phyloP scores from a whole-genome alignment of 345 rosid species.

The Acer saccharum region DNA sequence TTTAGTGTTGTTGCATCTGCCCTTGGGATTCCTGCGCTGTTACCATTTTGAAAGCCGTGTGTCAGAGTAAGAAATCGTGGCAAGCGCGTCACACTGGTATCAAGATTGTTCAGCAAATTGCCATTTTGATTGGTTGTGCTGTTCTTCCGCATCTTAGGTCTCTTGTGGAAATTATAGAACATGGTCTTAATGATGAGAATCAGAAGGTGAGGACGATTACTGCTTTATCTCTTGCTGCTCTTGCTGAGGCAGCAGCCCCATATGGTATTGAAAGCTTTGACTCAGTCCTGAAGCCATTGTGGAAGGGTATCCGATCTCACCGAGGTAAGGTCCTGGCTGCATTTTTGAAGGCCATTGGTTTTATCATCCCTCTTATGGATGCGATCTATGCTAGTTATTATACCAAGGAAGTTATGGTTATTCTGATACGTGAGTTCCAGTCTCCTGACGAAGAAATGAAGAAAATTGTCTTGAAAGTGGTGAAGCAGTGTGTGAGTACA shows the following conservation, averaged over 20 bases:
- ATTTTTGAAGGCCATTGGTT: slow-evolving; percentile 98
- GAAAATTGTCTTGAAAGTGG: slow-evolving; percentile 96
- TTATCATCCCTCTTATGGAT: slow-evolving; percentile 97
- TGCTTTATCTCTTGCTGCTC: slow-evolving; percentile 98
- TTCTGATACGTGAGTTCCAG: slow-evolving; percentile 96
- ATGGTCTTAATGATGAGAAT: slow-evolving; percentile 96
- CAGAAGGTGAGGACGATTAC: slow-evolving; percentile 99
- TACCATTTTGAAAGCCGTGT: slow-evolving; percentile 97
- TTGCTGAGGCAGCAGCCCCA: slow-evolving; percentile 99
- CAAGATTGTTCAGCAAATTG: slow-evolving; percentile 99
- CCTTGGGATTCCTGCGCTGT: slow-evolving; percentile 89
- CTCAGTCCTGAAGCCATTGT: slow-evolving; percentile 93
- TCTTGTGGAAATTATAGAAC: slow-evolving; percentile 90
- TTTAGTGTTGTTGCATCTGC: slow-evolving; percentile 99
- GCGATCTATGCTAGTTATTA: slow-evolving; percentile 93
- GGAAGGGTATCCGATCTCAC: slow-evolving; percentile 99
- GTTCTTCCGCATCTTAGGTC: slow-evolving; percentile 95
- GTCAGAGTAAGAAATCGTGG: slow-evolving; percentile 99
- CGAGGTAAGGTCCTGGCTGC: slow-evolving; percentile 99
- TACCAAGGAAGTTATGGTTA: slow-evolving; percentile 94
- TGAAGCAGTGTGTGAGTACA: slow-evolving; percentile 97
- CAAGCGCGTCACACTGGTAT: slow-evolving; percentile 99
- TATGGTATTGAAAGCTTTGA: slow-evolving; percentile 99
- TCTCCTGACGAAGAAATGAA: slow-evolving; percentile 99
- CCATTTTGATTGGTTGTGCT: slow-evolving; percentile 97